These are phyloP conservation scores for Phanerodontia chrysosporium DNA, from an alignment of 768 basidiomycete species.

Conservation along the genomic window DNA sequence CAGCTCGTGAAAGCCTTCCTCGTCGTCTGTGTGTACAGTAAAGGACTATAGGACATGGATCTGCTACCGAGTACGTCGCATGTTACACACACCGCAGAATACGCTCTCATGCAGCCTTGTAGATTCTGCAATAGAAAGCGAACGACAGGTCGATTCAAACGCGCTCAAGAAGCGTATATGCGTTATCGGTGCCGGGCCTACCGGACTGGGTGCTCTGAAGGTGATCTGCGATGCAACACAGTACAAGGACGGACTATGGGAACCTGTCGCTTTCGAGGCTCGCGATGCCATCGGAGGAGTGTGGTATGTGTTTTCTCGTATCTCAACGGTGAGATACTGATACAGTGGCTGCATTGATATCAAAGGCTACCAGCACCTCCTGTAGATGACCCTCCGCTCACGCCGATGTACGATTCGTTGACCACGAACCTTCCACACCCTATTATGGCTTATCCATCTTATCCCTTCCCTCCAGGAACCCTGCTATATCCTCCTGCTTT, in stretches of 20 bases:
- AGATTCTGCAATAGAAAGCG: not conserved
- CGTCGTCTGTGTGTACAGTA: no score
- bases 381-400: conserved; percentile 48
- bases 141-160: not conserved
- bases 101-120: no score
- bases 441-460: conserved; percentile 63
- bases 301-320: conserved; percentile 48
- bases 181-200: conserved; percentile 74
- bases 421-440: conserved; percentile 83
- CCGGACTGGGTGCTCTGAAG: conserved; percentile 69
- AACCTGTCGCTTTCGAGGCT: conserved; percentile 58
- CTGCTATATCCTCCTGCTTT: conserved; percentile 62
- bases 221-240: conserved; percentile 55
- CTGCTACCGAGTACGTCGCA: conserved; percentile 15
- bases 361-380: conserved; percentile 53
- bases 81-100: not conserved
- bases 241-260: conserved; percentile 58
- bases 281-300: conserved; percentile 67
- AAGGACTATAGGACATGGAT: conserved; percentile 8
- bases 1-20: no score
- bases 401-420: conserved; percentile 74
- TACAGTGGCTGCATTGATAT: not conserved
- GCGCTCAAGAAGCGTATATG: conserved; percentile 41
- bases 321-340: no score
- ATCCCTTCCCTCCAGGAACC: conserved; percentile 67